Evolutionary conservation across 768 basidiomycete species (phyloP).

Genomic region (Lactarius sanguifluus): DNA sequence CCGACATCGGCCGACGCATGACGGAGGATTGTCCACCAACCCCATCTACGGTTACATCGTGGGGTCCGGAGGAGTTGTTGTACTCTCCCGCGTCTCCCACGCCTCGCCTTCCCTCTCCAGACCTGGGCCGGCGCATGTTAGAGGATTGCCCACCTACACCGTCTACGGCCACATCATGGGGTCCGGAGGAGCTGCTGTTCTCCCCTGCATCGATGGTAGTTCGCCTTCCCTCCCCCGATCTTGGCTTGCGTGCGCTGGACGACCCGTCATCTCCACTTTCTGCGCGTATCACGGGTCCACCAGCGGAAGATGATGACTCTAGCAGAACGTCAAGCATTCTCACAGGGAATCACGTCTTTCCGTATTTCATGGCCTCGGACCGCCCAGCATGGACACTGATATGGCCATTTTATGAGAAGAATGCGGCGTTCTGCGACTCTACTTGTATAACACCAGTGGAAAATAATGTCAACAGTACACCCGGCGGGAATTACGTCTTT

Average conservation of each 20-base stretch:
- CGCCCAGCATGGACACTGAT: conserved; percentile 22
- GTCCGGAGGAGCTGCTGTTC: conserved; percentile 32
- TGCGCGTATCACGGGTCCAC: background rate
- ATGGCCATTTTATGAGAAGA: conserved; percentile 24
- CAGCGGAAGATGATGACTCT: background rate
- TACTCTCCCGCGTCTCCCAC: conserved; percentile 22
- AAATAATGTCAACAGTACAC: background rate
- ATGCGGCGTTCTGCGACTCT: background rate
- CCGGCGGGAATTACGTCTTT: background rate
- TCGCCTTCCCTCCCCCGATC: conserved; percentile 2
- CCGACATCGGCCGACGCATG: conserved; percentile 34
- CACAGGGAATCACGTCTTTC: conserved; percentile 5
- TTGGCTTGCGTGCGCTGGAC: conserved; percentile 25
- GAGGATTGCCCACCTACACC: conserved; percentile 56
- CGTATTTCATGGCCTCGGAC: conserved; percentile 6
- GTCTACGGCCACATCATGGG: conserved; percentile 49
- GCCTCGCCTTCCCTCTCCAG: conserved; percentile 30
- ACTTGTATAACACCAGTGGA: background rate
- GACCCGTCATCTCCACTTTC: conserved; percentile 31
- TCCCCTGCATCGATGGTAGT: background rate
- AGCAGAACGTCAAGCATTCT: background rate
- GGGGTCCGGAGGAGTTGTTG: conserved; percentile 27
- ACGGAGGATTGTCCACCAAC: conserved; percentile 35
- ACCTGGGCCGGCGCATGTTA: conserved; percentile 49
- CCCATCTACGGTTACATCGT: conserved; percentile 29